Conservation (phyloP, 1,139 yeast genomes). For the Scheffersomyces segobiensis region DNA sequence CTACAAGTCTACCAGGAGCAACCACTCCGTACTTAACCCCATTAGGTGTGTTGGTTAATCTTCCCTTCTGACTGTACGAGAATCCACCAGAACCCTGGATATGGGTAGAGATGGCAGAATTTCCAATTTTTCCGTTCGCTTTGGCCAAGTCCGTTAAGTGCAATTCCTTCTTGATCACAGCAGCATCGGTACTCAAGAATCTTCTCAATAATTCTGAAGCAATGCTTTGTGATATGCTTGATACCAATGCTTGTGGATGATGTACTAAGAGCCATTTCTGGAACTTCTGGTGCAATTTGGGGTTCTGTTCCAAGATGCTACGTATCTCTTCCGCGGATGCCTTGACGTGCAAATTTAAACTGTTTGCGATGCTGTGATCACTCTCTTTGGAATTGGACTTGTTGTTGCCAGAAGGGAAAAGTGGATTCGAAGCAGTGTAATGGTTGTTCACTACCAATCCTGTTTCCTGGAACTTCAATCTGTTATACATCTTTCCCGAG, state of each 20-base stretch:
- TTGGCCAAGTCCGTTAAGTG: slow-evolving; percentile 24
- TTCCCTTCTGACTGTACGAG: slow-evolving; percentile 69
- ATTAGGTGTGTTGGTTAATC: slow-evolving; percentile 71
- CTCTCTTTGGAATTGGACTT: slow-evolving; percentile 14
- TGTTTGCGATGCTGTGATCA: slow-evolving; percentile 29
- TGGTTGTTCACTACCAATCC: slow-evolving; percentile 39
- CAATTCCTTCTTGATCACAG: slow-evolving; percentile 20
- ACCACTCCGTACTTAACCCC: slow-evolving; percentile 63
- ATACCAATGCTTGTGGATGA: slow-evolving; percentile 34
- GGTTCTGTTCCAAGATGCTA: slow-evolving; percentile 31
- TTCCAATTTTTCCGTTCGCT: slow-evolving; percentile 12
- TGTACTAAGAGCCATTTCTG: slow-evolving; percentile 35
- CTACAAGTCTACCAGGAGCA: slow-evolving; percentile 71
- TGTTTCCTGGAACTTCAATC: slow-evolving; percentile 45
- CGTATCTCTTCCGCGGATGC: slow-evolving; percentile 29
- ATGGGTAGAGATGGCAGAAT: slow-evolving; percentile 10
- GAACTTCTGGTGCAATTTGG: slow-evolving; percentile 32
- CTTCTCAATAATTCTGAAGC: slow-evolving; percentile 25
- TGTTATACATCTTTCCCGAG: slow-evolving; percentile 39
- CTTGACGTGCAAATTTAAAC: slow-evolving; percentile 32
- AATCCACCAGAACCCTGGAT: slow-evolving; percentile 74
- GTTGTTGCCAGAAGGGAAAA: slow-evolving; percentile 9
- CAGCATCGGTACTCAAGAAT: slow-evolving; percentile 23
- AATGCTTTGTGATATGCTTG: slow-evolving; percentile 16
- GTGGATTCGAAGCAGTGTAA: slow-evolving; percentile 20